phyloP scores from a whole-genome alignment of 2,329 filamentous ascomycete species.

The Fusarium globosum region DNA sequence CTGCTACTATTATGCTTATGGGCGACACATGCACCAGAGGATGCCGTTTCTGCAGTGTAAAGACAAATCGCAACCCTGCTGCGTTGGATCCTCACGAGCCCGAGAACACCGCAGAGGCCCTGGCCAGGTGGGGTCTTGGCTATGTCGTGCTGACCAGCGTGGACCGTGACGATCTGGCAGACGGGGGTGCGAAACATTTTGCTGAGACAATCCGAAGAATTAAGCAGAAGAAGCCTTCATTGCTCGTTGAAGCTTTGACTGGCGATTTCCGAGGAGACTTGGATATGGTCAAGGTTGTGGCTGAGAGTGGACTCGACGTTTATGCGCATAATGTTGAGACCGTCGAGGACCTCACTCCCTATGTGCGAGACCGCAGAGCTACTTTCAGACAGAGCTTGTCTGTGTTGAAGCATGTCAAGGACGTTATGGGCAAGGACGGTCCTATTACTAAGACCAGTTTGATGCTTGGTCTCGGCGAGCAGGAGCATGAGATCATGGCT shows the following conservation, averaged over 20 bases:
- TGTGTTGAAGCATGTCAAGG: conserved; percentile 86
- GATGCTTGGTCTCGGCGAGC: conserved; percentile 96
- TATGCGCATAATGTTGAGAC: conserved; percentile 99
- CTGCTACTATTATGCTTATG: conserved; percentile 99
- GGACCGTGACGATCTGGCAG: conserved; percentile 89
- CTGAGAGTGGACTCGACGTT: conserved; percentile 89
- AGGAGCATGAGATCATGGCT: conserved; percentile 84
- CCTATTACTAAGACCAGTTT: conserved; percentile 99
- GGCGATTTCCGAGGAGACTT: conserved; percentile 88
- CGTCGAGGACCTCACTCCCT: conserved; percentile 87
- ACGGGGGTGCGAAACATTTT: conserved; percentile 90
- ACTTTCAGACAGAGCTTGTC: conserved; percentile 87
- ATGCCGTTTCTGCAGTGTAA: conserved; percentile 96
- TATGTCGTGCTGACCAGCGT: conserved; percentile 96
- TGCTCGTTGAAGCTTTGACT: conserved; percentile 85
- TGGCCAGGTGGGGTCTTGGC: conserved; percentile 91
- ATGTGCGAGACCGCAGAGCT: conserved; percentile 88
- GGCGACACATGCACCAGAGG: conserved; percentile 97
- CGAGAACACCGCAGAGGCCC: conserved; percentile 93
- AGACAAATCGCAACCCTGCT: conserved; percentile 79
- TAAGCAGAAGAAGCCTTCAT: conserved; percentile 81
- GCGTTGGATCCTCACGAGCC: conserved; percentile 96
- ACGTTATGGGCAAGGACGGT: conserved; percentile 70
- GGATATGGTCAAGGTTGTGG: conserved; percentile 88
- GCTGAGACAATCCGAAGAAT: conserved; percentile 95